Percentiles rank a stretch among this genome's conserved stretches.
Evolutionary conservation across 2,329 filamentous ascomycete species (phyloP).

Genomic region (Diaporthe sp.): DNA sequence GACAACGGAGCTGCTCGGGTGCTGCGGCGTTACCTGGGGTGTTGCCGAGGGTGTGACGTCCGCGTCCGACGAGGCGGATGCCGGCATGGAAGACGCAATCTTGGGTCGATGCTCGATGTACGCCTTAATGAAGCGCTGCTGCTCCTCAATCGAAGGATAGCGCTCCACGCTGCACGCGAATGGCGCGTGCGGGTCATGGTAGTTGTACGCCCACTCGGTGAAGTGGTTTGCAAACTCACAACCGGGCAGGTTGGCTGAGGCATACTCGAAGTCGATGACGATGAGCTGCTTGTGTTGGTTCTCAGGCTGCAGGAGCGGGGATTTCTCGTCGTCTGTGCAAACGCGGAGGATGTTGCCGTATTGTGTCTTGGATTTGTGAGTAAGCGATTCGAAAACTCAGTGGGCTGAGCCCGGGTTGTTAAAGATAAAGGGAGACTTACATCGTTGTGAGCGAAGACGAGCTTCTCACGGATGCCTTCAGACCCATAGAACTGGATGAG

Average conservation of each 20-base stretch:
- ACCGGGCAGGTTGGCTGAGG: slow-evolving; percentile 86
- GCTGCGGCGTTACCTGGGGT: slow-evolving; percentile 44
- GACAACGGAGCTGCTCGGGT: slow-evolving; percentile 60
- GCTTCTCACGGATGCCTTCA: slow-evolving; percentile 73
- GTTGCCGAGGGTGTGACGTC: slow-evolving; percentile 57
- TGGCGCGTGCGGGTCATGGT: slow-evolving; percentile 77
- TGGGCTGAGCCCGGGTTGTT: neutral
- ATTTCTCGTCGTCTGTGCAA: slow-evolving; percentile 75
- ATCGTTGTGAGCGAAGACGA: slow-evolving; percentile 98
- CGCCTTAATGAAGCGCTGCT: slow-evolving; percentile 84
- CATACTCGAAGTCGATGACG: slow-evolving; percentile 98
- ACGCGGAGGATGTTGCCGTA: slow-evolving; percentile 95
- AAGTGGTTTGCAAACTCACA: slow-evolving; percentile 98
- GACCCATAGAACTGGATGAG: slow-evolving; percentile 76
- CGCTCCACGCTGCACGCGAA: slow-evolving; percentile 73
- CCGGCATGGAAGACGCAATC: slow-evolving; percentile 58
- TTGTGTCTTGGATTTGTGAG: slow-evolving; percentile 75
- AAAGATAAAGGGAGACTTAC: slow-evolving; percentile 60
- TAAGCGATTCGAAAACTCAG: too few relatives aligned
- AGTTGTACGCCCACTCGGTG: slow-evolving; percentile 98
- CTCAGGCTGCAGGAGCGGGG: slow-evolving; percentile 85
- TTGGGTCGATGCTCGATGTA: slow-evolving; percentile 86
- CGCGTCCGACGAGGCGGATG: slow-evolving; percentile 56
- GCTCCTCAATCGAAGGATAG: slow-evolving; percentile 85
- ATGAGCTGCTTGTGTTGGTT: slow-evolving; percentile 97